Base-by-base conservation (phyloP, 2,329 filamentous ascomycete genomes). In the Ophiocordyceps robertsii region DNA sequence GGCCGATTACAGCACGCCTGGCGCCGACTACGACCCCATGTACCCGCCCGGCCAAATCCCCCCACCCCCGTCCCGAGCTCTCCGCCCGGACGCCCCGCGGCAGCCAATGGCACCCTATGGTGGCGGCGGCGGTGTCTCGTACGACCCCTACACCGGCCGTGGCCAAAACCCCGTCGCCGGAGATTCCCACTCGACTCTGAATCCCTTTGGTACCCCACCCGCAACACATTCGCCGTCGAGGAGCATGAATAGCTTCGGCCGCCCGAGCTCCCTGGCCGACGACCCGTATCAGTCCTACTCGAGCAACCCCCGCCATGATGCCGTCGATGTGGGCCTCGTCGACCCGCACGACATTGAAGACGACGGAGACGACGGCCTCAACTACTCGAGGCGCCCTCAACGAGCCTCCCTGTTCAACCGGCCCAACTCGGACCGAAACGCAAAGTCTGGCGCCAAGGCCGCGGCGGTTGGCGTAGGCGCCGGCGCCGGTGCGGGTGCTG, bases 321-420 rank as follows among this genome's bases (percentile, higher is more conserved):
- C 71, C 45, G 62, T 70, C 21, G 59, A 65, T 9, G 61, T 80
- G 4, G 73, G 74, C 33, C 65, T 75, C 2, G 73, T 92, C 45
- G 80, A 95, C 56, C 87, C 88, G 3, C 77, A 84, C 53, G 79
- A 81, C 13, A 89, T 95, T 49, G 75, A 75, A 19, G 89, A 95
- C 57, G 89, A 95, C 55, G 87, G 85, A 27, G 89, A 95, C 54
- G 89, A 94, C 57, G 87, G 83, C 1, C 71, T 92, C 41, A 70
- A 74, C 5, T 80, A 74, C 51, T 64, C 60, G 40, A 62, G 58
- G 39, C 56, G 53, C 37, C 57, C 54, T 33, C 55, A 61, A 57
- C 70, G 73, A 46, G 72, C 68, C 49, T 79, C 82, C 31, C 73
- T 81, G 58, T 61, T 82, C 31, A 77, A 74, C 45, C 62, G 77